Base-by-base conservation (phyloP, 345 rosid species). In the Sisymbrium irio region DNA sequence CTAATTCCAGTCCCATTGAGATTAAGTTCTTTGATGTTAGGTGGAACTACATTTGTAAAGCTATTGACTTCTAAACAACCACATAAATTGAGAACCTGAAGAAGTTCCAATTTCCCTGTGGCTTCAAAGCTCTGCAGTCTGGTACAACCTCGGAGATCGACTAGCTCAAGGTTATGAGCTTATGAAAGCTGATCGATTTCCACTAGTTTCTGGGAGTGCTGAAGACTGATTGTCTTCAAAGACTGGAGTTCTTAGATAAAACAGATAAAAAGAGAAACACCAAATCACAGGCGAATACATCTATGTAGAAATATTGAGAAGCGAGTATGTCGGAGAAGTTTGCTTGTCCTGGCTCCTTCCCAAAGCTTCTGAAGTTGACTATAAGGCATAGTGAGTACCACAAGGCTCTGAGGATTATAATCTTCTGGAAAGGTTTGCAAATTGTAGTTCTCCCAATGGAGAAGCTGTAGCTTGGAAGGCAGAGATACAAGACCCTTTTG, bases 361-460 rank as follows among this genome's bases (percentile, higher is more conserved):
- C 56, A 50, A 50, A 50, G 56, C 22, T 50, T 32, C 56, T 22
- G 32, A 5, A 50, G 56, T 50, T 50, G 56, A 50, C 56, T 50
- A 15, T 22, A 50, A 22, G 56, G 56, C 56, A 50, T 50, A 50
- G 22, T 50, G 8, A 50, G 9, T 50, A 22, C 56, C 15, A 50
- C 56, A 50, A 81, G 80, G 18, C 45, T 71, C 9, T 36, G 37
- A 28, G 32, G 32, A 61, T 19, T 8, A 33, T 68, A 67, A 2
- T 44, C 36, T 17, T 71, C 25, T 7, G 78, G 75, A 32, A 80
- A 51, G 4, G 68, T 12, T 57, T 6, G 25, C 8, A 53, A 32
- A 32, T 66, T 35, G 45, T 20, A 77, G 22, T 39, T 35, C 11
- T 11, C 11, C 73, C 78, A 80, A 0, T 56, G 58, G 6, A 77